Percentiles rank a stretch among this genome's conserved stretches.
These are phyloP conservation scores for Papilionanthe hybrid DNA, from an alignment of 116 monocot species.

Conservation along the genomic window DNA sequence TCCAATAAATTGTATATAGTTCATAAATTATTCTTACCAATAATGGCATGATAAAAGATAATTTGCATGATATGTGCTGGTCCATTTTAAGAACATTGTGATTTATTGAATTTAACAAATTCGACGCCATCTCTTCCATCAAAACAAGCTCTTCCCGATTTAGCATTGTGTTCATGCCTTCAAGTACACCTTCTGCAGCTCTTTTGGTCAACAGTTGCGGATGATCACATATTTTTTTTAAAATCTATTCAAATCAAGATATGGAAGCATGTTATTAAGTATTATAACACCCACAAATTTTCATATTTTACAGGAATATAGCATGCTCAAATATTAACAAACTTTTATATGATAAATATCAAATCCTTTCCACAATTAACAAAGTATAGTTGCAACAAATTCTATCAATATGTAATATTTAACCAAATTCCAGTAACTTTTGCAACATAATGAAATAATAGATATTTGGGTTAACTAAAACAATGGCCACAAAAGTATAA, in stretches of 20 bases:
- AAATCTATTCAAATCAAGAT: slow-evolving; percentile 40
- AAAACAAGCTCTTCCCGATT: slow-evolving; percentile 67
- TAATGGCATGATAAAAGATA: slow-evolving; percentile 71
- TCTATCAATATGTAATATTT: background rate
- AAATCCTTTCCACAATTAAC: background rate
- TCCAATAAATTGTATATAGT: background rate
- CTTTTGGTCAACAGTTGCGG: slow-evolving; percentile 81
- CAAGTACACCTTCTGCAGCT: slow-evolving; percentile 89
- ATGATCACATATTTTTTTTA: slow-evolving; percentile 99
- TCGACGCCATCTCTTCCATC: slow-evolving; percentile 75
- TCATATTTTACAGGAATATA: background rate
- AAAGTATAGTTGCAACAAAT: background rate
- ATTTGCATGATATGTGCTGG: slow-evolving; percentile 76
- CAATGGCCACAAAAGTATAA: background rate
- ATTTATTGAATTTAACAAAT: slow-evolving; percentile 50
- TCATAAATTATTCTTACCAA: slow-evolving; percentile 46
- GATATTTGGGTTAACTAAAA: background rate
- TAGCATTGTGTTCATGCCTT: slow-evolving; percentile 86
- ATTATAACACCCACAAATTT: background rate
- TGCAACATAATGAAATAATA: background rate
- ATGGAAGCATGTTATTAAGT: background rate
- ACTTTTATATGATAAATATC: background rate
- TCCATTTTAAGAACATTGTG: slow-evolving; percentile 35
- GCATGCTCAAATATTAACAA: background rate
- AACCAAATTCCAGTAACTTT: background rate